These are phyloP conservation scores for Azolla pinnata DNA, from an alignment of 75 land plant genomes.

Conservation along the genomic window DNA sequence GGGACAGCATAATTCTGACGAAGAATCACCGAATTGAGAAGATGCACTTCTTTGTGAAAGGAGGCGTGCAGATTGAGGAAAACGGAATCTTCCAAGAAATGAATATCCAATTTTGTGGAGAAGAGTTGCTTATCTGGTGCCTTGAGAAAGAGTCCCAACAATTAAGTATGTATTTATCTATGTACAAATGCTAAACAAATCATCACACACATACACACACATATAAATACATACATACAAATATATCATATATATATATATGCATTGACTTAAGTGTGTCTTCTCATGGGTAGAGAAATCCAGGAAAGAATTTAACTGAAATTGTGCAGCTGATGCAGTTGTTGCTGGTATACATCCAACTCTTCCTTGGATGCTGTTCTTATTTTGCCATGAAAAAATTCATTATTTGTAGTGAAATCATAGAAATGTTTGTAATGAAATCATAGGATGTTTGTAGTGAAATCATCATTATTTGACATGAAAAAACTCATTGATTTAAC, in stretches of 20 bases:
- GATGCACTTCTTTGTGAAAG: conserved; percentile 82
- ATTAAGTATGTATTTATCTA: background rate
- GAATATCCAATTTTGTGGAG: conserved; percentile 67
- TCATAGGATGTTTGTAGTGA: too few species aligned
- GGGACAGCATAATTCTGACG: conserved; percentile 47
- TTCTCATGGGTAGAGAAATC: background rate
- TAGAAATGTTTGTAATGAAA: too few species aligned
- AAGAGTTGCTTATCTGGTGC: conserved; percentile 84
- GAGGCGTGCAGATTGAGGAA: conserved; percentile 7
- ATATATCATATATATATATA: background rate
- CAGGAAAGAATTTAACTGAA: background rate
- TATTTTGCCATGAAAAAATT: conserved; percentile 4
- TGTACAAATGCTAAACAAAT: too few species aligned
- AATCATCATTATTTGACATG: too few species aligned
- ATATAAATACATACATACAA: background rate
- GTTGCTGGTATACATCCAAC: background rate
- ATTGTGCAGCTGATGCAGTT: background rate
- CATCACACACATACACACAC: too few species aligned
- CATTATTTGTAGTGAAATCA: too few species aligned
- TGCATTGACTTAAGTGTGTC: background rate
- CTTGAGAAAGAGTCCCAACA: conserved; percentile 33
- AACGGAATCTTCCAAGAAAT: conserved; percentile 11
- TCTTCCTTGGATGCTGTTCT: background rate
- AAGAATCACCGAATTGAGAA: conserved; percentile 45
- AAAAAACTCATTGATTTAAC: background rate